These are phyloP conservation scores for Fusarium multiceps DNA, from an alignment of 2,329 filamentous ascomycete species.

Conservation along the genomic window DNA sequence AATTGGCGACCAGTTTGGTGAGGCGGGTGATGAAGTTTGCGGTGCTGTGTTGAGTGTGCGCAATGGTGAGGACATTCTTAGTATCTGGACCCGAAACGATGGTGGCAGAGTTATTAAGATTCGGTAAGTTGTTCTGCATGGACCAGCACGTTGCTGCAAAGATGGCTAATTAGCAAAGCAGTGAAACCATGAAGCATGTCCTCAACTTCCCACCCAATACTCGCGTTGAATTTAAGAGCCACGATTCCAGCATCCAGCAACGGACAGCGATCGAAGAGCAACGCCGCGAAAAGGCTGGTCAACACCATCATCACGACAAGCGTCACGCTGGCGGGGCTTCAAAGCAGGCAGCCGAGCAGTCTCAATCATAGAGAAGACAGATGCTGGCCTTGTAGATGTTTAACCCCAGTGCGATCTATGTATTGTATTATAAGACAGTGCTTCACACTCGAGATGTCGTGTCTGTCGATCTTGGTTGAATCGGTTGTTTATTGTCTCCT, in stretches of 20 bases:
- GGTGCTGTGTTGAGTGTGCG: constrained; percentile 94
- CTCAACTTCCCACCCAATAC: constrained; percentile 89
- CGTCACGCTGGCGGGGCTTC: constrained; percentile 48
- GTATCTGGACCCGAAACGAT: constrained; percentile 96
- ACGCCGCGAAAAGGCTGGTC: constrained; percentile 81
- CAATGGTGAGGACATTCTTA: constrained; percentile 96
- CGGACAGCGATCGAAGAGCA: constrained; percentile 90
- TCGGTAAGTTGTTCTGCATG: constrained; percentile 70
- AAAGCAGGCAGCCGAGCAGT: constrained; percentile 51
- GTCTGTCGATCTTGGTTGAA: constrained; percentile 27
- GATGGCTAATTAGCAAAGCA: constrained; percentile 53
- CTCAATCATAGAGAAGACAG: constrained; percentile 24
- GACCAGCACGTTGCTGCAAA: neutral
- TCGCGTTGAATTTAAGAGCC: constrained; percentile 93
- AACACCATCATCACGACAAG: constrained; percentile 58
- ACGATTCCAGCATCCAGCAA: constrained; percentile 95
- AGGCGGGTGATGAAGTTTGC: constrained; percentile 93
- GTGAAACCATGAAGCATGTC: constrained; percentile 93
- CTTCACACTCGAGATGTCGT: constrained; percentile 16
- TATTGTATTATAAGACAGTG: constrained; percentile 43
- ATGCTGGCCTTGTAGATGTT: neutral
- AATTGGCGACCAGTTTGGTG: constrained; percentile 92
- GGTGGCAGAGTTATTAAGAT: constrained; percentile 96
- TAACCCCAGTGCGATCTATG: constrained; percentile 19
- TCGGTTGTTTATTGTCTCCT: constrained; percentile 24